Evolutionary conservation across 1,139 yeast species (phyloP).

Genomic region (Yamadazyma spencermartinsiae): DNA sequence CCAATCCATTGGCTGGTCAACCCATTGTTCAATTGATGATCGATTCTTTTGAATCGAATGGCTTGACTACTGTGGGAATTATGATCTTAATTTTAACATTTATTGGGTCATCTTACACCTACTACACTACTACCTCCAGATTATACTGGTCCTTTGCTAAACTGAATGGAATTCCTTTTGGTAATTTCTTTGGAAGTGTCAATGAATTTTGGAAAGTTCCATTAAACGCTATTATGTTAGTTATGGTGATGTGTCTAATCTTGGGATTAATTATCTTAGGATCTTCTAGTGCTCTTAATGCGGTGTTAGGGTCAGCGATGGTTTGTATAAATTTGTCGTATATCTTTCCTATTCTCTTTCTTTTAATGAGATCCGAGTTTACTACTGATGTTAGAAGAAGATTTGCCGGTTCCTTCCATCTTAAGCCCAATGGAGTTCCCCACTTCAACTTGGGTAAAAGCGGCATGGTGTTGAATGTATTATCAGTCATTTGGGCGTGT

Average conservation of each 20-base stretch:
- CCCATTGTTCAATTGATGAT: slow-evolving; percentile 30
- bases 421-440: slow-evolving; percentile 18
- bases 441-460: slow-evolving; percentile 26
- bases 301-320: slow-evolving; percentile 31
- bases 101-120: slow-evolving; percentile 21
- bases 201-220: slow-evolving; percentile 23
- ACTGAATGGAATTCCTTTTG: slow-evolving; percentile 29
- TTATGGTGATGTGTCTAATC: slow-evolving; percentile 19
- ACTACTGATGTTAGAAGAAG: slow-evolving; percentile 17
- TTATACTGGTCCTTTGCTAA: slow-evolving; percentile 31
- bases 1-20: slow-evolving; percentile 27
- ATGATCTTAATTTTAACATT: slow-evolving; percentile 23
- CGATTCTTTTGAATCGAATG: slow-evolving; percentile 26
- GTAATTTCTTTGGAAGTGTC: slow-evolving; percentile 22
- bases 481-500: slow-evolving; percentile 28
- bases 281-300: slow-evolving; percentile 25
- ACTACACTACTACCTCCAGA: slow-evolving; percentile 26
- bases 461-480: slow-evolving; percentile 28
- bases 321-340: slow-evolving; percentile 31
- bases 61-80: slow-evolving; percentile 27
- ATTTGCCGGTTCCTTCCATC: slow-evolving; percentile 14
- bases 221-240: slow-evolving; percentile 23
- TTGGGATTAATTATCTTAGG: slow-evolving; percentile 28
- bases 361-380: slow-evolving; percentile 19
- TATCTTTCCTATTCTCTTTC: slow-evolving; percentile 27